Conservation (phyloP, 306 rosid genomes). For the Glycine latifolia region DNA sequence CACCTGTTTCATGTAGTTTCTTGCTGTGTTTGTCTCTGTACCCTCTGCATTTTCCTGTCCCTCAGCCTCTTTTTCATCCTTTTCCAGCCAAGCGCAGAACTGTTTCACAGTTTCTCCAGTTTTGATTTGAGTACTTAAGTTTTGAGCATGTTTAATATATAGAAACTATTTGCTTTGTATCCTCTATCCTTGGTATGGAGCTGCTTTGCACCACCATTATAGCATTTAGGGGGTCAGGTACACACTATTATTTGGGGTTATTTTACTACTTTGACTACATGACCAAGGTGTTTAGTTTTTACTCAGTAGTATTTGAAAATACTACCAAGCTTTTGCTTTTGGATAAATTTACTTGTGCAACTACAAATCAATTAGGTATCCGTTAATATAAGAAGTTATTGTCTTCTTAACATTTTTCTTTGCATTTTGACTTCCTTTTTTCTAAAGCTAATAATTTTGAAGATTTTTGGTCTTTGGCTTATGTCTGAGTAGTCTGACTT, state of each 20-base stretch:
- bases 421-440: not conserved
- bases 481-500: conserved; percentile 29
- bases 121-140: not conserved
- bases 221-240: no score
- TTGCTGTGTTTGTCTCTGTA: not conserved
- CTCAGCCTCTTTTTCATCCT: not conserved
- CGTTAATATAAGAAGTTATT: not conserved
- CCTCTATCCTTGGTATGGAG: not conserved
- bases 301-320: conserved; percentile 13
- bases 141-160: not conserved
- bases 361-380: conserved; percentile 9
- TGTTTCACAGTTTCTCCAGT: not conserved
- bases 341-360: not conserved
- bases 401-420: not conserved
- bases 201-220: not conserved
- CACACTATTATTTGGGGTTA: no score
- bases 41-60: not conserved
- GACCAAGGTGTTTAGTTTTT: not conserved
- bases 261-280: no score
- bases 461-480: not conserved
- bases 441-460: no score
- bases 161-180: not conserved
- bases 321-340: conserved; percentile 10
- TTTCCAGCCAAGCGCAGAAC: not conserved
- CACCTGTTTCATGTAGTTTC: conserved; percentile 1